Conservation (phyloP, 768 basidiomycete genomes). For the Trametes elegans region DNA sequence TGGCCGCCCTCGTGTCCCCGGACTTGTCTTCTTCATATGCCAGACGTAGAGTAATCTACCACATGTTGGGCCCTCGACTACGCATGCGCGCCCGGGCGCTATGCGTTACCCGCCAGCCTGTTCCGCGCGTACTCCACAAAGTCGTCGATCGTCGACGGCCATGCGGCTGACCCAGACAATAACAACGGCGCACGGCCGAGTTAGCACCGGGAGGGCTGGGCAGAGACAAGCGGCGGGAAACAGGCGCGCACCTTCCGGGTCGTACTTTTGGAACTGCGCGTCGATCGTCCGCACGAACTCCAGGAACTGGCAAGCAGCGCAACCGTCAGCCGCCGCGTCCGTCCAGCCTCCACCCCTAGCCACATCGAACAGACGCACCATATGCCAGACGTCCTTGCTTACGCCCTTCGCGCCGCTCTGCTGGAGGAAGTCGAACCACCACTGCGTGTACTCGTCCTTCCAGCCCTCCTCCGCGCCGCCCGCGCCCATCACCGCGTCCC, state of each 20-base stretch:
- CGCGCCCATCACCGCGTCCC: slow-evolving; percentile 42
- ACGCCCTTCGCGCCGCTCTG: slow-evolving; percentile 70
- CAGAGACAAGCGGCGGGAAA: not conserved
- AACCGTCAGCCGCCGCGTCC: not conserved
- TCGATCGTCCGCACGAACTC: slow-evolving; percentile 80
- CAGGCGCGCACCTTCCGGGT: slow-evolving; percentile 60
- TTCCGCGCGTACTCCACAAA: slow-evolving; percentile 67
- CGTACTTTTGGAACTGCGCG: slow-evolving; percentile 67
- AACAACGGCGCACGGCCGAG: slow-evolving; percentile 8
- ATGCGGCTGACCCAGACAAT: slow-evolving; percentile 53
- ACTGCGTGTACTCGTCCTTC: slow-evolving; percentile 56
- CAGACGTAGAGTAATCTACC: not conserved
- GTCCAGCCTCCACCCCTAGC: not conserved
- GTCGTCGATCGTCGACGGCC: slow-evolving; percentile 86
- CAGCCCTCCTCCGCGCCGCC: slow-evolving; percentile 52
- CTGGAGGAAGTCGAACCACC: slow-evolving; percentile 80
- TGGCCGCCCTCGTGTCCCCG: too few species aligned
- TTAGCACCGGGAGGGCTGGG: not conserved
- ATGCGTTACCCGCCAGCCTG: not conserved
- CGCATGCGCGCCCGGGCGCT: not conserved
- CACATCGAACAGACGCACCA: slow-evolving; percentile 50
- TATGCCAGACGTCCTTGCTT: slow-evolving; percentile 86
- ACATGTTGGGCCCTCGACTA: not conserved
- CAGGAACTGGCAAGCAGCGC: slow-evolving; percentile 55
- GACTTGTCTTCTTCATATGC: not conserved